phyloP scores from a whole-genome alignment of 768 basidiomycete genomes.

The Cyclocybe cylindracea region DNA sequence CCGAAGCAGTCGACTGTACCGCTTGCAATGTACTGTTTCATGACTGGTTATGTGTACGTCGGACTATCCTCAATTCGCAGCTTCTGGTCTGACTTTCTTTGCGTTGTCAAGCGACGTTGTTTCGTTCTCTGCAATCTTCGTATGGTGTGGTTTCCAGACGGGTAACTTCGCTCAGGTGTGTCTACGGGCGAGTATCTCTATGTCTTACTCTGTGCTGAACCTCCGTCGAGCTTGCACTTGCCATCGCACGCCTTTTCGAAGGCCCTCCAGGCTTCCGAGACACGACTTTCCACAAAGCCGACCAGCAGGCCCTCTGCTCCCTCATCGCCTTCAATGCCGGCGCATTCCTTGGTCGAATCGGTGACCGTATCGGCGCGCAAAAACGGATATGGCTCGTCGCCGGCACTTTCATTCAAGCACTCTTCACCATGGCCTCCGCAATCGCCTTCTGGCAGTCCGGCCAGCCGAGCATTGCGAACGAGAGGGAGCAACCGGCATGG shows the following conservation, averaged over 20 bases:
- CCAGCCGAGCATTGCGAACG: conserved; percentile 51
- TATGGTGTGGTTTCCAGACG: conserved; percentile 84
- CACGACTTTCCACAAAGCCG: conserved; percentile 70
- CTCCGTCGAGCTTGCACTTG: conserved; percentile 63
- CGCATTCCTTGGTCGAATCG: conserved; percentile 74
- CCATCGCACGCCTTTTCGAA: conserved; percentile 80
- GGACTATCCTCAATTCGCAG: neutral
- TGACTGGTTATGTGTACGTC: conserved; percentile 76
- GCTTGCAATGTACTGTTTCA: conserved; percentile 67
- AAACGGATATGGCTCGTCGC: conserved; percentile 74
- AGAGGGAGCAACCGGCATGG: conserved; percentile 72
- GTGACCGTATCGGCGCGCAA: conserved; percentile 74
- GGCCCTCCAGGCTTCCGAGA: conserved; percentile 47
- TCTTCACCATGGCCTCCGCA: conserved; percentile 76
- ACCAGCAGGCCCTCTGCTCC: conserved; percentile 82
- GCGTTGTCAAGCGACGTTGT: conserved; percentile 55
- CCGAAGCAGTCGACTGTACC: conserved; percentile 51
- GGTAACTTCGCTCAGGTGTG: conserved; percentile 66
- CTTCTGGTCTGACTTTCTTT: neutral
- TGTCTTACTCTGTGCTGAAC: neutral
- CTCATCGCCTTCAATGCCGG: conserved; percentile 76
- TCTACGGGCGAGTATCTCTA: neutral
- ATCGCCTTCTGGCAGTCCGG: conserved; percentile 72
- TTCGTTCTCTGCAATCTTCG: conserved; percentile 76
- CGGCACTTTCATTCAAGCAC: conserved; percentile 72